phyloP scores from a whole-genome alignment of 2,329 filamentous ascomycete genomes.

The Lachnellula occidentalis region DNA sequence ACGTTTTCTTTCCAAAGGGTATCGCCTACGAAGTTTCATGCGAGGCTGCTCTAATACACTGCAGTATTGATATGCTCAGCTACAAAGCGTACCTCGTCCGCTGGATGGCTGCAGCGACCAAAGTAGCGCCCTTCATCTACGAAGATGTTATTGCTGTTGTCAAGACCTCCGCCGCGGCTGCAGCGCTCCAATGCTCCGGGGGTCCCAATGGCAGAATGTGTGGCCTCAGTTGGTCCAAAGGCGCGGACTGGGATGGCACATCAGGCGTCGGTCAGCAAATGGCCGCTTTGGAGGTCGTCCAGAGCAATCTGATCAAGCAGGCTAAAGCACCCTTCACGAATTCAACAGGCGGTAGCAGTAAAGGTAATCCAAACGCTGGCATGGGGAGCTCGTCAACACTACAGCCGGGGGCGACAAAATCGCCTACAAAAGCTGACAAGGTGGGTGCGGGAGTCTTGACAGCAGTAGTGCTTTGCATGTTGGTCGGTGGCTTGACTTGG shows the following conservation, averaged over 20 bases:
- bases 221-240: conserved; percentile 52
- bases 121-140: conserved; percentile 57
- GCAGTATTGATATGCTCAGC: conserved; percentile 56
- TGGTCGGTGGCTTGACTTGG: conserved; percentile 36
- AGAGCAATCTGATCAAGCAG: conserved; percentile 52
- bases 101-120: conserved; percentile 56
- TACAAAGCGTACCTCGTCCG: conserved; percentile 59
- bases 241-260: conserved; percentile 48
- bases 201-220: conserved; percentile 54
- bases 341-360: conserved; percentile 53
- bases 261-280: conserved; percentile 65
- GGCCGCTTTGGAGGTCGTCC: conserved; percentile 59
- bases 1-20: conserved; percentile 51
- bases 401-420: not conserved
- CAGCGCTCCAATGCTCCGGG: conserved; percentile 52
- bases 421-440: conserved; percentile 48
- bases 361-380: conserved; percentile 32
- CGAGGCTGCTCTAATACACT: conserved; percentile 50
- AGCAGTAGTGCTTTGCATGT: conserved; percentile 42
- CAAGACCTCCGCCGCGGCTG: conserved; percentile 48
- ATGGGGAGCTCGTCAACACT: not conserved
- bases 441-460: conserved; percentile 67
- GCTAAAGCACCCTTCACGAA: conserved; percentile 41
- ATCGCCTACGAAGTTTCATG: conserved; percentile 62
- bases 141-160: conserved; percentile 48